phyloP scores from a whole-genome alignment of 2,329 filamentous ascomycete genomes.

The Diaporthe destruens region DNA sequence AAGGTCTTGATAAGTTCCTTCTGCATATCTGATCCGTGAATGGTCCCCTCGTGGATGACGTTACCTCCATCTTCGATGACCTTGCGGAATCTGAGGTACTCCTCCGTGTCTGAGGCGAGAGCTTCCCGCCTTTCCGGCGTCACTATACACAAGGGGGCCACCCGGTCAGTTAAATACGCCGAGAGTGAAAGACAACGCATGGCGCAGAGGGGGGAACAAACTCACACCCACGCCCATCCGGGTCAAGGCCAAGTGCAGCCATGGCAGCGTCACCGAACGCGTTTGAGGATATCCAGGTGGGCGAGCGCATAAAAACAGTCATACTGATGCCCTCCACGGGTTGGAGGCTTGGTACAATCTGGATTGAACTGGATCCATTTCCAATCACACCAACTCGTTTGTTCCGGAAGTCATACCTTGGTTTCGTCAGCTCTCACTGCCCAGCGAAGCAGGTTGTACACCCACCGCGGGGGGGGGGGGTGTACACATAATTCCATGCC shows the following conservation, averaged over 20 bases:
- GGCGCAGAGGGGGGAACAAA: neutral
- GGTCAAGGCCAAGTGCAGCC: conserved; percentile 57
- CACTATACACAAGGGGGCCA: conserved; percentile 47
- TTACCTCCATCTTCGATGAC: conserved; percentile 59
- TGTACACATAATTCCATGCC: no score
- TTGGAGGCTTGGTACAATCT: conserved; percentile 64
- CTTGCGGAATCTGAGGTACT: conserved; percentile 57
- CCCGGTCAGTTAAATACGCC: neutral
- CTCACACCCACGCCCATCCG: conserved; percentile 56
- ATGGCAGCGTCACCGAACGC: conserved; percentile 61
- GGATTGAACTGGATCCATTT: conserved; percentile 65
- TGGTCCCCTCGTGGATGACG: conserved; percentile 56
- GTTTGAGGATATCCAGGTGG: conserved; percentile 62
- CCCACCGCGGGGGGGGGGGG: neutral
- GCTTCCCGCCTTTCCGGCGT: conserved; percentile 53
- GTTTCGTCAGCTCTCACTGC: conserved; percentile 13
- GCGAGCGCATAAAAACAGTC: conserved; percentile 61
- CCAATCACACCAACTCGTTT: conserved; percentile 65
- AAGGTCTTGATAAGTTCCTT: conserved; percentile 50
- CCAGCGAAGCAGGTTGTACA: no score
- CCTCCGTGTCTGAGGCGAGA: conserved; percentile 54
- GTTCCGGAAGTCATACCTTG: conserved; percentile 59
- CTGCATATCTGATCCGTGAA: conserved; percentile 55
- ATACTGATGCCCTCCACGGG: conserved; percentile 56
- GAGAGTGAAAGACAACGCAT: neutral